Base-by-base conservation (phyloP, 129 eudicot genomes). In the Ambrosia artemisiifolia region DNA sequence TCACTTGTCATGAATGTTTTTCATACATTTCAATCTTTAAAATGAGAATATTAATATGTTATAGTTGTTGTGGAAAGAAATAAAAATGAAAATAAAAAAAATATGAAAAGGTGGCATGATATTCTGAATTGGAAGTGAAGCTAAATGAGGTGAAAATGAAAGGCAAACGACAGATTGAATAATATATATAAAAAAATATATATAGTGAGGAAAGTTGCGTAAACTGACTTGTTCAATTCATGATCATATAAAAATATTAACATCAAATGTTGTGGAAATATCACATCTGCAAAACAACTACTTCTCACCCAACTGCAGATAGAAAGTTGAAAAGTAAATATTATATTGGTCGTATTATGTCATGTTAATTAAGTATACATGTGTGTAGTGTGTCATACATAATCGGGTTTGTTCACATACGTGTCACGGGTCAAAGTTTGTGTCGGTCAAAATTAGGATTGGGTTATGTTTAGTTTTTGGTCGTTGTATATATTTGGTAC, bases 101-200 rank as follows among this genome's bases (percentile, higher is more conserved):
- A 36, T 24, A 54, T 54, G 60, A 19, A 54, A 54, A 54, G 60
- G 60, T 54, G 75, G 76, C 86, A 80, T 79, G 88, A 73, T 59
- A 74, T 69, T 73, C 68, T 84, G 72, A 70, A 82, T 86, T 91
- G 80, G 75, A 87, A 87, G 88, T 78, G 80, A 89, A 92, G 92
- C 75, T 78, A 85, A 72, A 62, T 36, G 63, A 43, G 84, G 75
- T 79, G 86, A 86, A 69, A 77, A 51, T 73, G 87, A 73, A 49
- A 81, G 81, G 72, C 71, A 81, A 69, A 69, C 80, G 30, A 48
- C 60, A 72, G 19, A 44, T 30, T 19, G 20, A 34, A 70, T 30
- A 49, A 24, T 24, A 24, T 24, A 24, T 0, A 24, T 0, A 24
- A 47, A 47, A 10, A 35, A 43, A 5, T 19, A 18, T 14, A 49